A percentile compares a stretch with the other conserved stretches of the same genome.
phyloP scores from a whole-genome alignment of 352 stramenopile species.

The Globisporangium solare region DNA sequence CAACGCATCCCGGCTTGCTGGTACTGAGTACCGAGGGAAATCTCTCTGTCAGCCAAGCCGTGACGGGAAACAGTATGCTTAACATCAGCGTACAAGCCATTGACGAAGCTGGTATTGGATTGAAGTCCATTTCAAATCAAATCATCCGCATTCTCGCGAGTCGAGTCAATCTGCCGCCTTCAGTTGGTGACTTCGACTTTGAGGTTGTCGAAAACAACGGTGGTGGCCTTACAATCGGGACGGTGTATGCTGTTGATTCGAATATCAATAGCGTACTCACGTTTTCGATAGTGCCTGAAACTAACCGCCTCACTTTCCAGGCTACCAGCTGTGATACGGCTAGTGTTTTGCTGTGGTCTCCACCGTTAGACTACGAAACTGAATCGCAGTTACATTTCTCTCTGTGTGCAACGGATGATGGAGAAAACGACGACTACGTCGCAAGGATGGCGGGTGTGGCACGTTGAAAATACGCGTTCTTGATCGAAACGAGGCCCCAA shows the following conservation, averaged over 20 bases:
- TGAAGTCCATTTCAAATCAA: slow-evolving; percentile 6
- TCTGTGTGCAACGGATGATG: slow-evolving; percentile 50
- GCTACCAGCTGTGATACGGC: slow-evolving; percentile 18
- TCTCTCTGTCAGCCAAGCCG: background rate
- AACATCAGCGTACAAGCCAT: slow-evolving; percentile 8
- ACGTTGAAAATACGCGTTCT: slow-evolving; percentile 27
- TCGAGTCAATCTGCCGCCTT: background rate
- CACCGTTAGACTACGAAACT: slow-evolving; percentile 34
- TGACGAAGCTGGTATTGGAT: slow-evolving; percentile 2
- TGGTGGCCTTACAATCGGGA: slow-evolving; percentile 27
- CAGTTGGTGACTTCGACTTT: slow-evolving; percentile 9
- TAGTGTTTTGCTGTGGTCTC: slow-evolving; percentile 26
- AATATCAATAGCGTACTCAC: slow-evolving; percentile 33
- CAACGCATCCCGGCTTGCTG: background rate
- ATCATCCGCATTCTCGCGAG: slow-evolving; percentile 8
- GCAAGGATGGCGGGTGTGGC: slow-evolving; percentile 43
- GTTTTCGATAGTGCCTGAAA: slow-evolving; percentile 34
- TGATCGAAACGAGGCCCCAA: slow-evolving; percentile 41
- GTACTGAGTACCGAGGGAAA: background rate
- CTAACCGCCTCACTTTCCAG: slow-evolving; percentile 21
- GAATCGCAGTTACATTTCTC: slow-evolving; percentile 23
- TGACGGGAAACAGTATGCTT: background rate
- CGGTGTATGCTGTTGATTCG: slow-evolving; percentile 25
- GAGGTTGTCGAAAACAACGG: slow-evolving; percentile 2
- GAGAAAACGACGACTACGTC: slow-evolving; percentile 34